Evolutionary conservation across 2,329 filamentous ascomycete species (phyloP), one percentile per base, ranked within the genome.

Genomic region (Aureobasidium uvarum): DNA sequence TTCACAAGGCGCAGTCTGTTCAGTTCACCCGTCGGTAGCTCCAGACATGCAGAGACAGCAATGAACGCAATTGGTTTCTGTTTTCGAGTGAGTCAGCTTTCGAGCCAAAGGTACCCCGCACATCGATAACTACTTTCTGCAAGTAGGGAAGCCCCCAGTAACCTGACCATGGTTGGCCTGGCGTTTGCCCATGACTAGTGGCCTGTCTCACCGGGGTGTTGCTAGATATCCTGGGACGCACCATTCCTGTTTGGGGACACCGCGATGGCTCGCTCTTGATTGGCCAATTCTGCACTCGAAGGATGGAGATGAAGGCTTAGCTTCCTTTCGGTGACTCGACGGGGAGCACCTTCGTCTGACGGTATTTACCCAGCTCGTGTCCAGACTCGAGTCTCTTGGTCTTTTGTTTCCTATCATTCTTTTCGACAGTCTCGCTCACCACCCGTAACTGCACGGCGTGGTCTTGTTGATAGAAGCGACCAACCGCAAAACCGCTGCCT

Each of bases 291-390:
- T n/a, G 20, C 16, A 23, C 28, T 45, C 18, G 56, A 36, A 60
- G 56, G 56, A 60, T 48, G 41, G 39, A 33, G 18, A 45, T 45
- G 38, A 58, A 58, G 55, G 55, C 55, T 58, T 58, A 58, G 55
- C 55, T 31, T 31, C 16, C 18, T 31, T 48, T 28, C 56, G 56
- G 56, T 60, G 56, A 60, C 56, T 60, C 56, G 56, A 60, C 56
- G 28, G 41, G 45, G 45, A 51, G 33, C 33, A 23, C 23, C 20
- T n/a, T 31, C 46, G 14, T 51, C 39, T 33, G n/a, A 36, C 46
- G 20, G 58, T 62, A 62, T 62, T 62, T 62, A 62, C 58, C 33
- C 48, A 62, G 58, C 58, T 62, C 20, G 31, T 51, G 45, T 62
- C 58, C 58, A 62, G 45, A 46, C 20, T 51, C 25, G 36, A 39